Percentiles rank a stretch among this genome's conserved stretches.
Conservation (phyloP, 2,329 filamentous ascomycete species). For the Neurospora sp. region DNA sequence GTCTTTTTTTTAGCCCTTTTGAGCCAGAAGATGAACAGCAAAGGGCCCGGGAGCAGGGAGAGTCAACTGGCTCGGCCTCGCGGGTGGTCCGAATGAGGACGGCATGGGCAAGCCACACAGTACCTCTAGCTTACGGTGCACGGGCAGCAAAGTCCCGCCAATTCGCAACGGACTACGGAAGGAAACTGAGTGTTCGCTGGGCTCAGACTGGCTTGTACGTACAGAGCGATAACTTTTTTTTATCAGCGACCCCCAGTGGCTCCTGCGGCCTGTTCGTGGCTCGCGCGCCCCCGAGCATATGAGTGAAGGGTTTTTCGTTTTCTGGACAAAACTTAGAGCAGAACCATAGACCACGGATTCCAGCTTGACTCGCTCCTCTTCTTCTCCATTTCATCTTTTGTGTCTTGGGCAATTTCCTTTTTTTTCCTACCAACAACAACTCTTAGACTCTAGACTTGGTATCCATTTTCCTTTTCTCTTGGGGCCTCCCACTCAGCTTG, state of each 20-base stretch:
- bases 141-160: not conserved
- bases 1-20: not conserved
- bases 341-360: not conserved
- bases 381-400: not conserved
- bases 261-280: not conserved
- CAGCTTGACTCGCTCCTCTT: not conserved
- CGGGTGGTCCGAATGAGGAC: not conserved
- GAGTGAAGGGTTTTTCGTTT: not conserved
- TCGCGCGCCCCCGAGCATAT: not conserved
- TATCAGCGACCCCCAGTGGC: not conserved
- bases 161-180: not conserved
- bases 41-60: not conserved
- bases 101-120: not conserved
- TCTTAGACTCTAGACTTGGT: constrained; percentile 4
- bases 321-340: not conserved
- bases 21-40: not conserved
- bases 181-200: not conserved
- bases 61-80: not conserved
- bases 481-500: not conserved
- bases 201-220: not conserved
- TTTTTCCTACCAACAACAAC: not conserved
- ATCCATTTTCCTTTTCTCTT: constrained; percentile 5
- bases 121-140: not conserved
- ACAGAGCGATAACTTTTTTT: not conserved
- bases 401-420: constrained; percentile 7